Conservation (phyloP, 805 yeast species). For the Monosporozyma siamensis region DNA sequence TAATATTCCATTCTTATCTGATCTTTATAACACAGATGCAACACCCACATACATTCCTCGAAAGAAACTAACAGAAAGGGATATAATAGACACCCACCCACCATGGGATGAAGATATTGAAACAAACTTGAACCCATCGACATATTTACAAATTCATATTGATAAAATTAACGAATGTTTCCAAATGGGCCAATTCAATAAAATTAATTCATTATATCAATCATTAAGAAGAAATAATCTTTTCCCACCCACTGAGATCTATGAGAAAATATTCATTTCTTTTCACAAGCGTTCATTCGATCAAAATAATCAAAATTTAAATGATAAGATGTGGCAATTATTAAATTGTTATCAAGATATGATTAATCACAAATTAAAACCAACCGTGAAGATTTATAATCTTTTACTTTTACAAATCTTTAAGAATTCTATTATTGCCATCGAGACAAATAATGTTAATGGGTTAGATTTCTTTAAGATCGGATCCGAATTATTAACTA, state of each 20-base stretch:
- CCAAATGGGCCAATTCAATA: constrained; percentile 25
- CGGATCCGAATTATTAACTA: constrained; percentile 39
- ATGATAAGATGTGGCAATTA: constrained; percentile 51
- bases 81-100: constrained; percentile 2
- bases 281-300: constrained; percentile 42
- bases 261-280: constrained; percentile 47
- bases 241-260: constrained; percentile 43
- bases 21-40: neutral
- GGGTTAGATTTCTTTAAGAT: constrained; percentile 42
- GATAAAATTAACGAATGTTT: constrained; percentile 26
- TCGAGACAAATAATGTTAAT: constrained; percentile 30
- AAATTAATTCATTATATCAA: constrained; percentile 33
- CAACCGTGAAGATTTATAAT: constrained; percentile 46
- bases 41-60: neutral
- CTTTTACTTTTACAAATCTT: constrained; percentile 43
- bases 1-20: neutral
- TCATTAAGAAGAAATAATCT: constrained; percentile 35
- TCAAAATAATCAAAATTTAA: constrained; percentile 44
- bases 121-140: constrained; percentile 22
- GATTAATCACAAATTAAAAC: constrained; percentile 45
- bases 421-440: constrained; percentile 38
- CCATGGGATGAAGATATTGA: constrained; percentile 29
- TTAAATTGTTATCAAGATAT: constrained; percentile 62
- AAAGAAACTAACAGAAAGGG: neutral
- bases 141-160: constrained; percentile 27